Evolutionary conservation across 1,284 basidiomycete species (phyloP), one percentile per base, ranked within the genome.

Genomic region (Melampsora larici-populina): DNA sequence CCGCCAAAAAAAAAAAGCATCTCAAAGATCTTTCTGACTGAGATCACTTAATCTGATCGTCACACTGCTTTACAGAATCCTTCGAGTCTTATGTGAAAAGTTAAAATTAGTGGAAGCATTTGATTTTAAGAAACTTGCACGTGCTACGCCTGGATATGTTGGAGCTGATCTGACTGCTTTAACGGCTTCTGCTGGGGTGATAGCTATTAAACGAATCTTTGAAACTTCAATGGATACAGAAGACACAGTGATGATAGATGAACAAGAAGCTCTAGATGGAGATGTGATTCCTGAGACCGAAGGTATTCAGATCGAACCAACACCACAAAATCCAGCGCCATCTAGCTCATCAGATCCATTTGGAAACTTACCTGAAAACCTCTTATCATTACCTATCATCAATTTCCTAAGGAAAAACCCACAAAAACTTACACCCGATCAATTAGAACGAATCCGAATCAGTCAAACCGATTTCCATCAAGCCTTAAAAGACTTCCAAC

Each of bases 201-300:
- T 94, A 65, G 94, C 96, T 0, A 94, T 99, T 60, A 97, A 98
- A 85, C 89, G 96, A 33, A 97, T 99, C 81, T 98, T 98, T 84
- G 88, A 91, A 83, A 48, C 33, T 49, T 49, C 48, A 7, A 70
- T 70, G 11, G 73, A 79, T 48, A 1, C 2, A 36, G 76, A 72
- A 0, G 21, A 79, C 60, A 63, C 78, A 13, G n/a, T 70, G 33
- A 33, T 80, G 29, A 73, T 49, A 29, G 70, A 78, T 58, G 73
- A 60, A 1, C 68, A 76, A 21, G 70, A 73, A 21, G 29, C 7
- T 18, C 8, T 18, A 7, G 18, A 64, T 36, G 33, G 3, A 7
- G 55, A 75, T 48, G 31, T 17, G 29, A 49, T 70, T 51, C 73
- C 71, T 46, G 70, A 79, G 33, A 48, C 24, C 46, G 46, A n/a